phyloP scores from a whole-genome alignment of 305 asterid genomes.

The Caryopteris hybrid region DNA sequence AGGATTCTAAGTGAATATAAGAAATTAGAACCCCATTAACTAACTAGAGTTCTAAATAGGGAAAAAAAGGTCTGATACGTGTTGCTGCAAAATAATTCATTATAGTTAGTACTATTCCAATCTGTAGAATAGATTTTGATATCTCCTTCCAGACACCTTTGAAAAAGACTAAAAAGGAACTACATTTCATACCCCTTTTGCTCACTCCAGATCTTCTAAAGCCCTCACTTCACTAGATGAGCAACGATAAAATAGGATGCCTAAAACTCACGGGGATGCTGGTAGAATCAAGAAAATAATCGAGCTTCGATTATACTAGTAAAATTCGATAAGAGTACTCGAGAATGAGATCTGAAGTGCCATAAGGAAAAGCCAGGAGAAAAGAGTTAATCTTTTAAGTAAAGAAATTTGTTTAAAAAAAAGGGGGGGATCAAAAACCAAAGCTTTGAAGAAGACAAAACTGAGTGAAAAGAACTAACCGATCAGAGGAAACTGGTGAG shows the following conservation, averaged over 20 bases:
- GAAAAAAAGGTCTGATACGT: neutral
- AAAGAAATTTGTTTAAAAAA: neutral
- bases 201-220: conserved; percentile 13
- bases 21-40: neutral
- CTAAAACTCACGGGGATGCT: neutral
- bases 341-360: conserved; percentile 20
- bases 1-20: neutral
- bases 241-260: neutral
- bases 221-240: conserved; percentile 13
- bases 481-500: conserved; percentile 54
- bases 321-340: conserved; percentile 2
- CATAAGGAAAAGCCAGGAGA: conserved; percentile 13
- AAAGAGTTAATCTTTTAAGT: conserved; percentile 7
- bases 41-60: neutral
- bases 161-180: neutral
- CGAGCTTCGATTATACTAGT: neutral
- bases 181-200: conserved; percentile 1
- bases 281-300: neutral
- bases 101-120: neutral
- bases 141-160: conserved; percentile 3
- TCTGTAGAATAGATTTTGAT: neutral
- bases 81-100: neutral
- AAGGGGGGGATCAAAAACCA: conserved; percentile 7
- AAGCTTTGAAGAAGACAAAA: conserved; percentile 13
- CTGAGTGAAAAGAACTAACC: conserved; percentile 39